phyloP scores from a whole-genome alignment of 2,329 filamentous ascomycete genomes.

The Aspergillus costaricaensis region DNA sequence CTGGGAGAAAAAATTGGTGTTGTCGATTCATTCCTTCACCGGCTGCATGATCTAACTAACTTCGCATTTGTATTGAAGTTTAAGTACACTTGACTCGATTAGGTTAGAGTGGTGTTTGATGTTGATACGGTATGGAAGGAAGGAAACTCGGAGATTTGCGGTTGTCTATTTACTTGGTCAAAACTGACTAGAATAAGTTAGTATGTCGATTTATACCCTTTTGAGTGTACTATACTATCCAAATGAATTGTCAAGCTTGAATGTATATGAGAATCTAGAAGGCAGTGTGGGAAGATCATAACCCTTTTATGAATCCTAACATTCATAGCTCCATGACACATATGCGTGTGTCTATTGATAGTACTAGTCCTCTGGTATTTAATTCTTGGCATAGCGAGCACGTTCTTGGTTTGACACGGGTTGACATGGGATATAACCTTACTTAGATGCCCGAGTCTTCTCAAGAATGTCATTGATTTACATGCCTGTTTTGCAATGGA shows the following conservation, averaged over 20 bases:
- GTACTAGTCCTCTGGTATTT: background rate
- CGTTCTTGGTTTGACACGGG: background rate
- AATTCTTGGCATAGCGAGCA: background rate
- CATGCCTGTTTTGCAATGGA: background rate
- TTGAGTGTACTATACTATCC: background rate
- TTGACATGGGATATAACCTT: background rate
- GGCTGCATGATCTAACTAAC: background rate
- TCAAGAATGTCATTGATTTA: background rate
- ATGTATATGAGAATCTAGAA: no score
- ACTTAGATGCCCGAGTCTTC: background rate
- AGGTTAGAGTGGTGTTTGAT: background rate
- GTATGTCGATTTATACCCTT: no score
- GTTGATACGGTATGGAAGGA: background rate
- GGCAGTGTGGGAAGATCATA: background rate
- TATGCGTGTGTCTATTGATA: background rate
- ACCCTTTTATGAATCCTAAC: background rate
- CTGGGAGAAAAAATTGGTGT: background rate
- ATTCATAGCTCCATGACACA: background rate
- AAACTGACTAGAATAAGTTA: no score
- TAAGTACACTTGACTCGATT: background rate
- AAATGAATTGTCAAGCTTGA: background rate
- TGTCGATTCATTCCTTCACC: background rate
- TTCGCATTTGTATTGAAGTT: background rate
- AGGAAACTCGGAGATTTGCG: background rate
- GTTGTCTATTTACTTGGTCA: background rate